phyloP scores from a whole-genome alignment of 768 basidiomycete genomes.

The Leccinum broughii region DNA sequence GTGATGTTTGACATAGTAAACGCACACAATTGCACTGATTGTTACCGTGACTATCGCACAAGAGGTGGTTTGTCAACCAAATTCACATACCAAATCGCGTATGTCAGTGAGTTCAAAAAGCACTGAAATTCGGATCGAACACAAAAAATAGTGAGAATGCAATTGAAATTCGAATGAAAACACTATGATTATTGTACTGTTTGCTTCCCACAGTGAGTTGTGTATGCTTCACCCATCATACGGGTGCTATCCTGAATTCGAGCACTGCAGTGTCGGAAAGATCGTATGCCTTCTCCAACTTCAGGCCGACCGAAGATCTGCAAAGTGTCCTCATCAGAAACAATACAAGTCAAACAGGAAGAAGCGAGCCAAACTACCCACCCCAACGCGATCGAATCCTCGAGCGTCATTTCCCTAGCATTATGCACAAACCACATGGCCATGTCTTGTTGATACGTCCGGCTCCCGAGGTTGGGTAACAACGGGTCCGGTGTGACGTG shows the following conservation, averaged over 20 bases:
- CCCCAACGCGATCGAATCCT: not conserved
- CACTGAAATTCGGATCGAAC: too few relatives aligned
- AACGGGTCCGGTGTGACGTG: constrained; percentile 43
- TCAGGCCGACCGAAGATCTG: not conserved
- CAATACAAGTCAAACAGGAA: not conserved
- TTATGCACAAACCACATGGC: constrained; percentile 47
- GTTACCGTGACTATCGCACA: too few relatives aligned
- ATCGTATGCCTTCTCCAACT: not conserved
- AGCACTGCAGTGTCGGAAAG: not conserved
- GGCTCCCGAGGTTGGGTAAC: constrained; percentile 46
- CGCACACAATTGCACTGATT: too few relatives aligned
- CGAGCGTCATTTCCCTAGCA: constrained; percentile 42
- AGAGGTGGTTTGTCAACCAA: too few relatives aligned
- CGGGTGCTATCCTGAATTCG: not conserved
- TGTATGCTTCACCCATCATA: not conserved
- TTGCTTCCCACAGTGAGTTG: too few relatives aligned
- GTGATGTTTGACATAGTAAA: too few relatives aligned
- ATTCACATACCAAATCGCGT: too few relatives aligned
- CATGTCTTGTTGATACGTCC: constrained; percentile 45
- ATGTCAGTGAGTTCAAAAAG: too few relatives aligned
- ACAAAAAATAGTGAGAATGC: too few relatives aligned
- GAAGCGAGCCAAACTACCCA: not conserved
- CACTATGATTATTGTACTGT: too few relatives aligned
- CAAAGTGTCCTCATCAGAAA: not conserved
- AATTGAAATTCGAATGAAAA: too few relatives aligned